Percentiles rank a stretch among this genome's conserved stretches.
Evolutionary conservation across 1,139 yeast species (phyloP).

Genomic region (Candida sanyaensis): DNA sequence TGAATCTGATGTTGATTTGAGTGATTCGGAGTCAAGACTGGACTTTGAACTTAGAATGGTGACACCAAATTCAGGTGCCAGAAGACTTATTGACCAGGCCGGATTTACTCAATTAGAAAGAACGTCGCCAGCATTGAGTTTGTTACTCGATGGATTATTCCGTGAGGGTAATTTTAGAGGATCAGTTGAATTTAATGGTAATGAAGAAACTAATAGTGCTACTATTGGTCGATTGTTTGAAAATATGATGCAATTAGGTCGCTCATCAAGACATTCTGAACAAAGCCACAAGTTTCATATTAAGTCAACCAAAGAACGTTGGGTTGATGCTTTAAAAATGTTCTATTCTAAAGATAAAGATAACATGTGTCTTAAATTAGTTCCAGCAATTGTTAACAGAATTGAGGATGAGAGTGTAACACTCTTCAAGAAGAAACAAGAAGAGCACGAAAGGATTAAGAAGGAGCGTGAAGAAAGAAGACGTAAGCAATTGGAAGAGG

Average conservation of each 20-base stretch:
- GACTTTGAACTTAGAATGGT: constrained; percentile 21
- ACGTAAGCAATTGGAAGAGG: constrained; percentile 31
- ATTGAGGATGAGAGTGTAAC: constrained; percentile 52
- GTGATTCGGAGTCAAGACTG: constrained; percentile 25
- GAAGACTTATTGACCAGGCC: constrained; percentile 15
- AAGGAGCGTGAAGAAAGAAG: constrained; percentile 33
- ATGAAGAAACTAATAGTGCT: constrained; percentile 14
- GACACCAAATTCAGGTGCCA: constrained; percentile 9
- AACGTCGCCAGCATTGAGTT: constrained; percentile 17
- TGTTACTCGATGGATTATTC: constrained; percentile 18
- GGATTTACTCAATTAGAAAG: constrained; percentile 14
- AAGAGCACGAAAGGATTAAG: constrained; percentile 28
- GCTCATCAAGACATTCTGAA: constrained; percentile 12
- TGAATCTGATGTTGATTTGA: constrained; percentile 20
- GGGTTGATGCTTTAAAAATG: constrained; percentile 61
- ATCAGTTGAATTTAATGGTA: constrained; percentile 20
- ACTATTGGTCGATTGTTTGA: constrained; percentile 31
- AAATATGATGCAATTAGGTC: constrained; percentile 22
- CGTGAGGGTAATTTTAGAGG: constrained; percentile 18
- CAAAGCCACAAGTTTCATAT: constrained; percentile 34
- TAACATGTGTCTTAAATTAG: constrained; percentile 42
- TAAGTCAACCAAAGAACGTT: constrained; percentile 65
- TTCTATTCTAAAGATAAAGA: constrained; percentile 47
- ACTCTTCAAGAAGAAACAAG: constrained; percentile 28
- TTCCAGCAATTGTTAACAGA: constrained; percentile 53